These are phyloP conservation scores for Barnettozyma pratensis DNA, from an alignment of 805 yeast species.

Conservation along the genomic window DNA sequence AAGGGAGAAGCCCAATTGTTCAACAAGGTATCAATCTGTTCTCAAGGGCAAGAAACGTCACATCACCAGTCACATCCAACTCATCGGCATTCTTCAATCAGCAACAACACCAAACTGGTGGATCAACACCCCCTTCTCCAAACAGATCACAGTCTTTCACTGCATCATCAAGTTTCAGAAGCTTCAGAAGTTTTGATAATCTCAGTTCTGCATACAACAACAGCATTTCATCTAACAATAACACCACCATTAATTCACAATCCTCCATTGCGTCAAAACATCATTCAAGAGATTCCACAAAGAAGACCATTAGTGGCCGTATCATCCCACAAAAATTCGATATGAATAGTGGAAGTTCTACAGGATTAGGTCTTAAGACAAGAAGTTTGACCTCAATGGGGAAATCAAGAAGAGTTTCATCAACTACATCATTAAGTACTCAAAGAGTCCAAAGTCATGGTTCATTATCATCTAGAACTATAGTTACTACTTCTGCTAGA, in stretches of 20 bases:
- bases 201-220: constrained; percentile 13
- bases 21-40: constrained; percentile 34
- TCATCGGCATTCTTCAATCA: constrained; percentile 1
- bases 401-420: constrained; percentile 22
- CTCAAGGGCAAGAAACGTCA: constrained; percentile 24
- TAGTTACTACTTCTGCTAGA: constrained; percentile 38
- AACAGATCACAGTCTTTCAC: constrained; percentile 32
- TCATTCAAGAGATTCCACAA: constrained; percentile 28
- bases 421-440: constrained; percentile 20
- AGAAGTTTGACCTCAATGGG: constrained; percentile 39
- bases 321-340: constrained; percentile 43
- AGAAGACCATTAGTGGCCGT: constrained; percentile 38
- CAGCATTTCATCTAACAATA: not conserved
- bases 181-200: constrained; percentile 25
- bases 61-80: constrained; percentile 17
- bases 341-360: constrained; percentile 19
- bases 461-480: constrained; percentile 32
- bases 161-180: constrained; percentile 27
- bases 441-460: constrained; percentile 21
- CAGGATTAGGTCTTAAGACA: constrained; percentile 38
- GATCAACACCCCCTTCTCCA: constrained; percentile 17
- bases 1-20: constrained; percentile 30
- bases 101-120: not conserved
- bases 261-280: constrained; percentile 22
- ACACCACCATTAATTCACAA: not conserved